Evolutionary conservation across 2,329 filamentous ascomycete species (phyloP).

Genomic region (Colletotrichum acutatum): DNA sequence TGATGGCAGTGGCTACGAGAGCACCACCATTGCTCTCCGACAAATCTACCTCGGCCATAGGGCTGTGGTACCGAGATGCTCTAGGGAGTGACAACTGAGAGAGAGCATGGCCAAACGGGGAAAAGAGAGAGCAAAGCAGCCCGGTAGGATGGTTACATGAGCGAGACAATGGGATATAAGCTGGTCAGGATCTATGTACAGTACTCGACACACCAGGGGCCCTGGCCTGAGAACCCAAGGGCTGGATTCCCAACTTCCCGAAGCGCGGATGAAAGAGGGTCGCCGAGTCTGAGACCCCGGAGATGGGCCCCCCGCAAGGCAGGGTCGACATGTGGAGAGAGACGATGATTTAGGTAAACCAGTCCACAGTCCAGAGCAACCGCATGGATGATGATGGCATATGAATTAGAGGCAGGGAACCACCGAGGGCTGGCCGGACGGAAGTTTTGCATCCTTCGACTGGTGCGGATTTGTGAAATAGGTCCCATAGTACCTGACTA

Average conservation of each 20-base stretch:
- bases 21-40: conserved; percentile 51
- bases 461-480: background rate
- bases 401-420: background rate
- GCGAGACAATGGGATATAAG: conserved; percentile 12
- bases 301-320: conserved; percentile 25
- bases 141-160: conserved; percentile 3
- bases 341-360: background rate
- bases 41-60: conserved; percentile 49
- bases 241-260: conserved; percentile 5
- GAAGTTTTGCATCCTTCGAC: background rate
- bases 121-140: background rate
- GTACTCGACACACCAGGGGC: background rate
- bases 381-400: conserved; percentile 2
- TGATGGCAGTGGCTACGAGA: conserved; percentile 48
- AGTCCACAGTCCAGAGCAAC: background rate
- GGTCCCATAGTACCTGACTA: background rate
- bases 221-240: conserved; percentile 2
- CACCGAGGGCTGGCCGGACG: conserved; percentile 3
- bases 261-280: conserved; percentile 21
- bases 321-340: conserved; percentile 30
- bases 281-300: conserved; percentile 15
- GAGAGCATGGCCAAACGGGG: conserved; percentile 20
- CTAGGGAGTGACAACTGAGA: conserved; percentile 8
- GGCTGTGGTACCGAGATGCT: conserved; percentile 12
- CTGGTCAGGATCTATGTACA: conserved; percentile 8